phyloP scores from a whole-genome alignment of 1,284 basidiomycete species.

The Tilletia indica region DNA sequence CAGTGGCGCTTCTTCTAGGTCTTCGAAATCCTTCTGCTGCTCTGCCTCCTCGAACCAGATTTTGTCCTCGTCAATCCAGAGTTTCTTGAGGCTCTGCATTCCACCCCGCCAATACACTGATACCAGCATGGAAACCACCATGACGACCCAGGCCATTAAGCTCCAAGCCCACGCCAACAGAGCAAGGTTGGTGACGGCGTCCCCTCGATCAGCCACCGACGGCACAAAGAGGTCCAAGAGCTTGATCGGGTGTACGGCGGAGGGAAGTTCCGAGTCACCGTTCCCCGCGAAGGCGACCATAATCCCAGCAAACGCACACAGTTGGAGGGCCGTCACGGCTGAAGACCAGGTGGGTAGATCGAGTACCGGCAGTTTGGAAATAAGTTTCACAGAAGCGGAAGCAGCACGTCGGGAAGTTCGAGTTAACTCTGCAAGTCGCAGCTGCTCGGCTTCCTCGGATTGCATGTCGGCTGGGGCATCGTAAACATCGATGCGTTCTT shows the following conservation, averaged over 20 bases:
- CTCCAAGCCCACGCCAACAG: background rate
- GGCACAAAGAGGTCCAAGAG: background rate
- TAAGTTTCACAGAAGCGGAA: no score
- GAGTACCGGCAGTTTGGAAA: background rate
- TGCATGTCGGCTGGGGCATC: background rate
- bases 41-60: background rate
- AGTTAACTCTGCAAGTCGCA: no score
- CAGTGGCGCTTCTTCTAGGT: no score
- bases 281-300: background rate
- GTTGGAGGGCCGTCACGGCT: background rate
- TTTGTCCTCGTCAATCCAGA: background rate
- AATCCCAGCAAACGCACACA: background rate
- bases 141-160: background rate
- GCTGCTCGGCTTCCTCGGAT: no score
- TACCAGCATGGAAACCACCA: background rate
- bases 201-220: background rate
- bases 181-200: background rate
- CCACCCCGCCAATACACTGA: background rate
- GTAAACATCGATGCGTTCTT: background rate
- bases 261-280: background rate
- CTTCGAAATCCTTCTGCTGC: no score
- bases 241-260: background rate
- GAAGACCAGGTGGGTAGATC: background rate
- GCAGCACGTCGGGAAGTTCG: no score
- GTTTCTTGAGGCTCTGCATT: background rate